Evolutionary conservation across 2,329 filamentous ascomycete species (phyloP).

Genomic region (Metarhizium guizhouense): DNA sequence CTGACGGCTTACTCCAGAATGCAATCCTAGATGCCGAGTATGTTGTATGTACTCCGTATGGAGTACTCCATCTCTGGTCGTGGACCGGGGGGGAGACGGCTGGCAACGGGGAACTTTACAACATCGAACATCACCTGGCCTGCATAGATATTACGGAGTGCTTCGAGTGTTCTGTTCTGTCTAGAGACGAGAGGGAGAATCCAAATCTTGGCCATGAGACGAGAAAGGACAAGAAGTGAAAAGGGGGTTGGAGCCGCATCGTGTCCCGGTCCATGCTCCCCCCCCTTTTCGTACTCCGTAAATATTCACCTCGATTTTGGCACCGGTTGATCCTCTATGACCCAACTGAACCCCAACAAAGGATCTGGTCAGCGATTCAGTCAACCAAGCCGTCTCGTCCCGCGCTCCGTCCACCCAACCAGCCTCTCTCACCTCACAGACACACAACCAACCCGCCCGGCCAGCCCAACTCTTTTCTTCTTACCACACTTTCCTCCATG

Average conservation of each 20-base stretch:
- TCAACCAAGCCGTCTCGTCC: neutral
- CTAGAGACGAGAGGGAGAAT: too few species aligned
- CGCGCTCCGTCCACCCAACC: neutral
- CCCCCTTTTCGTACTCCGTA: neutral
- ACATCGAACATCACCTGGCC: too few species aligned
- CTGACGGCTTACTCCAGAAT: too few species aligned
- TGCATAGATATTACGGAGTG: too few species aligned
- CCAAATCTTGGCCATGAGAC: too few species aligned
- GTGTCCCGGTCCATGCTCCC: neutral
- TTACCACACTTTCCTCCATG: neutral
- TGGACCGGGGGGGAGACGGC: neutral
- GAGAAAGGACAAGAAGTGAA: constrained; percentile 1
- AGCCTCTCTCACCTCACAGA: neutral
- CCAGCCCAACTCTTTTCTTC: neutral
- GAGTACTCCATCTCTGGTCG: neutral
- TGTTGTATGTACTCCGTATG: too few species aligned
- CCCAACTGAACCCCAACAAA: too few species aligned
- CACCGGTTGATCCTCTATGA: too few species aligned
- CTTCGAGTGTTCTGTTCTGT: too few species aligned
- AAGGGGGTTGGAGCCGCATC: constrained; percentile 1
- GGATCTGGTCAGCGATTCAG: too few species aligned
- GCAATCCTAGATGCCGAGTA: too few species aligned
- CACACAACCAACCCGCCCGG: neutral
- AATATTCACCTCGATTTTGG: neutral
- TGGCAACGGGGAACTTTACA: neutral